phyloP scores from a whole-genome alignment of 345 rosid genomes.

The rapeseed (Brassica napus) region Da-Ae NC_063446.1:37323001-37323500 shows the following conservation, averaged over 20 bases:
- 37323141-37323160: constrained; percentile 1
- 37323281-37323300: not conserved
- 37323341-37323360: not conserved
- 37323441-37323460: constrained; percentile 48
- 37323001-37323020: not conserved
- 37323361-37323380: not conserved
- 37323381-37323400: constrained; percentile 10
- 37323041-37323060: not conserved
- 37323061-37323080: too few relatives aligned
- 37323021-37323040: not conserved
- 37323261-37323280: not conserved
- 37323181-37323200: not conserved
- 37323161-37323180: not conserved
- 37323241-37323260: not conserved
- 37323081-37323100: not conserved
- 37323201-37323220: not conserved
- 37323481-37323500: constrained; percentile 63
- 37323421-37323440: constrained; percentile 75
- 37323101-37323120: not conserved
- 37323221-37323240: not conserved
- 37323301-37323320: not conserved
- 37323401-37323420: constrained; percentile 82
- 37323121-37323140: not conserved
- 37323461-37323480: constrained; percentile 46
- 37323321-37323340: not conserved